Evolutionary conservation across 805 yeast species (phyloP).

Genomic region (Starmerella stigmatis): DNA sequence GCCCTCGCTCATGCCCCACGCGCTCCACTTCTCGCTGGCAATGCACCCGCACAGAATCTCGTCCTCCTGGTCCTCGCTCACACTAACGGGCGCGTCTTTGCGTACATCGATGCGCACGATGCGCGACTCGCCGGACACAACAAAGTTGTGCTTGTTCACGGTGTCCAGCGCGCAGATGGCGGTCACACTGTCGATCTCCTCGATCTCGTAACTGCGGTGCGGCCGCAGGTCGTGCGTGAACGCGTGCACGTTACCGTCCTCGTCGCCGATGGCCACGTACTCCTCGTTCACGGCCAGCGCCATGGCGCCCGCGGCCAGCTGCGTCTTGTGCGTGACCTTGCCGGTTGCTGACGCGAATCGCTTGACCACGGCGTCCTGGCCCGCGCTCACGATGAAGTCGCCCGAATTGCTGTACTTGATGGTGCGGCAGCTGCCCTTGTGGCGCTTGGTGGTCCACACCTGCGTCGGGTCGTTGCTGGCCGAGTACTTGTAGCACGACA

Average conservation of each 20-base stretch:
- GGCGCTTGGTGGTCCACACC: conserved; percentile 80
- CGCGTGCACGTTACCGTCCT: conserved; percentile 55
- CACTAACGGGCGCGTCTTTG: conserved; percentile 46
- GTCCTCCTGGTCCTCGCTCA: conserved; percentile 86
- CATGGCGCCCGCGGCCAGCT: conserved; percentile 24
- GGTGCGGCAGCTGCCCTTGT: conserved; percentile 77
- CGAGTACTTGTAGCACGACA: conserved; percentile 52
- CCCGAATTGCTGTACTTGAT: conserved; percentile 46
- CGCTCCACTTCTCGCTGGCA: conserved; percentile 49
- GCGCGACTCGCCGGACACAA: conserved; percentile 74
- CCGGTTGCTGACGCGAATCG: conserved; percentile 65
- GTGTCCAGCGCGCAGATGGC: conserved; percentile 55
- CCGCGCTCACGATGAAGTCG: conserved; percentile 55
- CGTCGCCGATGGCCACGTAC: conserved; percentile 42
- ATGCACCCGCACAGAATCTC: conserved; percentile 71
- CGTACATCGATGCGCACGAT: conserved; percentile 69
- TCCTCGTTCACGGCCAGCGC: conserved; percentile 28
- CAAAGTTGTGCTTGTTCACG: conserved; percentile 64
- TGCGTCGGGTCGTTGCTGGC: conserved; percentile 27
- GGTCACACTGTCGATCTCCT: conserved; percentile 45
- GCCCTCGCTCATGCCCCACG: conserved; percentile 89
- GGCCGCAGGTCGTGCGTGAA: conserved; percentile 46
- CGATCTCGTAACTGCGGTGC: conserved; percentile 45
- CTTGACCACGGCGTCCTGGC: conserved; percentile 71
- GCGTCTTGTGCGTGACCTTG: conserved; percentile 52